Percentiles rank a stretch among this genome's conserved stretches.
Evolutionary conservation across 768 basidiomycete genomes (phyloP).

Genomic region (Pulveroboletus ravenelii): DNA sequence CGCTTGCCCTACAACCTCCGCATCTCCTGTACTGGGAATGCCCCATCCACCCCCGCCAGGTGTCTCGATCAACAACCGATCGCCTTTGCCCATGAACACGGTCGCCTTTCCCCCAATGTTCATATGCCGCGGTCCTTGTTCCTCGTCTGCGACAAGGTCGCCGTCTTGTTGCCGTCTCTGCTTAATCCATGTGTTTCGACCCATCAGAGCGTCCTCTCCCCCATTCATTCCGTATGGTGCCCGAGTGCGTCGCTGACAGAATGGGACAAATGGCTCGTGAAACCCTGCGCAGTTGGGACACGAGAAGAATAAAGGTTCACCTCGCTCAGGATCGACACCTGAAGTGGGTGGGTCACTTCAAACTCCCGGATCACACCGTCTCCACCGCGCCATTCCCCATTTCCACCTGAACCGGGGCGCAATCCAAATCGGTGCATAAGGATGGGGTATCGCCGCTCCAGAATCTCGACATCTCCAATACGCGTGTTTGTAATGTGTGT

Average conservation of each 20-base stretch:
- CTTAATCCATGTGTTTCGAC: constrained; percentile 88
- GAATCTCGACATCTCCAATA: constrained; percentile 89
- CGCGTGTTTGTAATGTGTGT: constrained; percentile 92
- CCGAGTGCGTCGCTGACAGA: constrained; percentile 65
- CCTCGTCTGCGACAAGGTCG: constrained; percentile 45
- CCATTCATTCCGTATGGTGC: constrained; percentile 86
- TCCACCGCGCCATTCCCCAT: constrained; percentile 72
- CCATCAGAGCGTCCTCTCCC: constrained; percentile 64
- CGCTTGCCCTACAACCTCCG: constrained; percentile 27
- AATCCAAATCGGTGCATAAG: constrained; percentile 80
- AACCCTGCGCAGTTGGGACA: neutral
- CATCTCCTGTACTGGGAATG: constrained; percentile 8
- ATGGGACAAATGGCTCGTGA: neutral
- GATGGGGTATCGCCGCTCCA: constrained; percentile 93
- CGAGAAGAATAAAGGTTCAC: constrained; percentile 33
- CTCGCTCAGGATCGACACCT: constrained; percentile 87
- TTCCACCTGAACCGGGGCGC: constrained; percentile 63
- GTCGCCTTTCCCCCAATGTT: constrained; percentile 90
- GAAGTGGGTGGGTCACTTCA: constrained; percentile 75
- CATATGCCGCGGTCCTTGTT: constrained; percentile 49
- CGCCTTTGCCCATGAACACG: constrained; percentile 84
- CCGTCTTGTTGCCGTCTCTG: constrained; percentile 60
- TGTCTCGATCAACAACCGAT: constrained; percentile 75
- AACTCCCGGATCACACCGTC: constrained; percentile 82
- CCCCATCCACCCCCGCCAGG: constrained; percentile 94